Evolutionary conservation across 1,139 yeast genomes (phyloP).

Genomic region (Meyerozyma elateridarum): DNA sequence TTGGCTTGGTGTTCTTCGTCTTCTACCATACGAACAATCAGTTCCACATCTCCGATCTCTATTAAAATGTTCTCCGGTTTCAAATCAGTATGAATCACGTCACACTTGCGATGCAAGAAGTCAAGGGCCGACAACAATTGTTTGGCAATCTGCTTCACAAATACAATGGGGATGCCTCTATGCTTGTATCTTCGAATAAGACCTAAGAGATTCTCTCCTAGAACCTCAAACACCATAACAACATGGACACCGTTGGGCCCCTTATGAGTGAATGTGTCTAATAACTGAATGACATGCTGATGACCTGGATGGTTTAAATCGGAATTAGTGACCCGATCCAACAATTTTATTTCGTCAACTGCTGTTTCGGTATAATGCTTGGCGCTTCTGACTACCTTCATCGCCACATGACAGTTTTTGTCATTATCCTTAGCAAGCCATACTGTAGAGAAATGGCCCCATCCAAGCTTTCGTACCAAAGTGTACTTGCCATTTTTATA

Average conservation of each 20-base stretch:
- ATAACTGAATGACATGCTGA: slow-evolving; percentile 34
- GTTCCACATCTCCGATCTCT: slow-evolving; percentile 36
- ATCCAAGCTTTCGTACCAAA: slow-evolving; percentile 37
- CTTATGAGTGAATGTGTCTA: slow-evolving; percentile 36
- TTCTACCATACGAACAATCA: slow-evolving; percentile 30
- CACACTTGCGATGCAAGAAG: slow-evolving; percentile 38
- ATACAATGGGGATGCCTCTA: slow-evolving; percentile 34
- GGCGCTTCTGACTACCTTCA: slow-evolving; percentile 38
- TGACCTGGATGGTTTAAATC: slow-evolving; percentile 33
- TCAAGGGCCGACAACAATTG: slow-evolving; percentile 37
- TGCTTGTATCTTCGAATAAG: slow-evolving; percentile 35
- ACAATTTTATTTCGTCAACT: slow-evolving; percentile 35
- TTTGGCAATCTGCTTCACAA: slow-evolving; percentile 34
- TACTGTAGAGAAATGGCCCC: slow-evolving; percentile 51
- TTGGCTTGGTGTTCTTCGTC: slow-evolving; percentile 44
- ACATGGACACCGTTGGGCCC: slow-evolving; percentile 43
- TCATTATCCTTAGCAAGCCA: slow-evolving; percentile 43
- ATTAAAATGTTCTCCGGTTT: slow-evolving; percentile 42
- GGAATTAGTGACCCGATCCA: slow-evolving; percentile 28
- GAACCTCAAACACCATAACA: slow-evolving; percentile 42
- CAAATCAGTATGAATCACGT: slow-evolving; percentile 41
- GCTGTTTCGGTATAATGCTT: slow-evolving; percentile 40
- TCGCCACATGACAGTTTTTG: slow-evolving; percentile 35
- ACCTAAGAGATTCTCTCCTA: slow-evolving; percentile 40
- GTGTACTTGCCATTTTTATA: slow-evolving; percentile 34